Percentiles rank a stretch among this genome's conserved stretches.
These are phyloP conservation scores for Pseudocercospora cruenta DNA, from an alignment of 2,329 filamentous ascomycete species.

Conservation along the genomic window DNA sequence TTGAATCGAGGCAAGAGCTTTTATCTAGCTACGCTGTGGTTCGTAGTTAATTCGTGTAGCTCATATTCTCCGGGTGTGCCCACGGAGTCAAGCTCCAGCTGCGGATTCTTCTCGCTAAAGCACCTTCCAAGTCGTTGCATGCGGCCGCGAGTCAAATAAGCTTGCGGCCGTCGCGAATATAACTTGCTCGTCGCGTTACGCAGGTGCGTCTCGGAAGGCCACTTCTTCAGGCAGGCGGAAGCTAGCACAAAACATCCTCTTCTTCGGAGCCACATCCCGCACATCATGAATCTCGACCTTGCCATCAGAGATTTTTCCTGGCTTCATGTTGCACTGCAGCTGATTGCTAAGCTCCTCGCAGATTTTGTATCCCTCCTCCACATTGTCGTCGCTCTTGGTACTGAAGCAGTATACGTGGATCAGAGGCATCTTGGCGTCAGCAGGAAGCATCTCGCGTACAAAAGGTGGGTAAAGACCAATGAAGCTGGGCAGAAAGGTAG, in stretches of 20 bases:
- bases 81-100: not conserved
- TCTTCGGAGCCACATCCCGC: conserved; percentile 86
- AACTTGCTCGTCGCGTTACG: not conserved
- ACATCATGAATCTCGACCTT: conserved; percentile 66
- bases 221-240: conserved; percentile 83
- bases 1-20: too few species aligned
- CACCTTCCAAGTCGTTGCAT: not conserved
- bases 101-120: not conserved
- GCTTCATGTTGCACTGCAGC: conserved; percentile 61
- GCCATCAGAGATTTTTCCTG: conserved; percentile 56
- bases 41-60: too few species aligned
- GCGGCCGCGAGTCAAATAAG: not conserved
- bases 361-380: conserved; percentile 61
- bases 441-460: conserved; percentile 29
- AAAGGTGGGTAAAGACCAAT: conserved; percentile 70
- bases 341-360: conserved; percentile 67
- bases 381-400: conserved; percentile 75
- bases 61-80: too few species aligned
- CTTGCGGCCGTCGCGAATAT: not conserved
- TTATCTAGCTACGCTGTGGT: too few species aligned
- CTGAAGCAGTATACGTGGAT: conserved; percentile 96
- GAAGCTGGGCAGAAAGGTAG: conserved; percentile 79
- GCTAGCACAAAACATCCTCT: conserved; percentile 95
- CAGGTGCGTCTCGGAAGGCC: conserved; percentile 50
- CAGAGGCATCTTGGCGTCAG: conserved; percentile 65